Base-by-base conservation (phyloP, 306 rosid species). In the Pueraria montana region DNA sequence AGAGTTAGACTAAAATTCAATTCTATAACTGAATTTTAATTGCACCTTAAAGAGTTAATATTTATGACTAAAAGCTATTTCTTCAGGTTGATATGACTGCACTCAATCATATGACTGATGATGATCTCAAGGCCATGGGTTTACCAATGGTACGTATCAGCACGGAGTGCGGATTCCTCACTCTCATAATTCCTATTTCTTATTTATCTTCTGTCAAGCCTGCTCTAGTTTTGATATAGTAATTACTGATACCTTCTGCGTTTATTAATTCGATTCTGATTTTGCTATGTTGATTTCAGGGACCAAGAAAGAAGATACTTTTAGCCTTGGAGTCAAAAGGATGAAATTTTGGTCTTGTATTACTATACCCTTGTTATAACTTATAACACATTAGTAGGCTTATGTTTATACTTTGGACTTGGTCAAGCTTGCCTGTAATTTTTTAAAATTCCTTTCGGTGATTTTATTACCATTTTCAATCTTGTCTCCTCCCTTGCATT, bases 221-320 rank as follows among this genome's bases (percentile, higher is more conserved):
- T 68, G 55, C 49, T 71, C 78, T 27, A 69, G 59, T 6, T 62
- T 74, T 74, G 26, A 17, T 49, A 24, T 1, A 45, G 5, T 52
- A 17, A 36, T 64, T 26, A 7, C 7, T 32, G 62, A 9, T 11
- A 16, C 67, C 73, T 69, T 40, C 11, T 2, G n/a, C 1, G 0
- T 50, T 72, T 10, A 27, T 59, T 81, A 55, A 74, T 72, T 59
- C 8, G 8, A 36, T 63, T 76, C 23, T 62, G 70, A 23, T 52
- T 80, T 73, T 68, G n/a, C 11, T 30, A 78, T 80, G 52, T 49
- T 74, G 80, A 48, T 79, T 85, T 90, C 89, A 92, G 97, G 97
- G 97, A 3, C 97, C 94, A 50, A 89, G 97, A 85, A 90, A 92
- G 92, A 92, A 92, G 94, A 92, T 92, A 80, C 85, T 92, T 52